Base-by-base conservation (phyloP, 768 basidiomycete species). In the Leccinum boreale region DNA sequence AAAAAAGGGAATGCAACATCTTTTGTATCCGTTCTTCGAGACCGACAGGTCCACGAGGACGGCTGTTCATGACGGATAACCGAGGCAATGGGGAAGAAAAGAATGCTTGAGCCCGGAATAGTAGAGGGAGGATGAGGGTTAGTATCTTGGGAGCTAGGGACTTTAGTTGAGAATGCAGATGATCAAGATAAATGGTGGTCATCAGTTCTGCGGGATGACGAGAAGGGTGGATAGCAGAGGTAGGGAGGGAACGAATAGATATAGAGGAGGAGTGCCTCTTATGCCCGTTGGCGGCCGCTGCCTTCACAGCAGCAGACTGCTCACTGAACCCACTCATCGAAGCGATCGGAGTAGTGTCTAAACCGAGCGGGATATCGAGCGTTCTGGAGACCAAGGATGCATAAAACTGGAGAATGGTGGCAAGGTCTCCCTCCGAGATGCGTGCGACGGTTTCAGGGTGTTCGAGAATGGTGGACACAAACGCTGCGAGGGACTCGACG, bases 41-140 rank as follows among this genome's bases (percentile, higher is more conserved):
- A 29, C 68, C 70, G 29, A 65, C 68, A 35, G 67, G 66, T 15
- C 65, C 66, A 5, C 69, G 74, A 3, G 68, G 64, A 23, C 71
- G 66, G 36, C 79, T 68, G 58, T 68, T 68, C 51, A 76, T 75
- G 44, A 90, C 75, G 5, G 86, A 83, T 10, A 92, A 73, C 8
- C 86, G 82, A 42, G 90, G 87, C 15, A 92, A 79, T 2, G 88
- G 83, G 3, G 83, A 79, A 4, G 83, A 76, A 65, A 82, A 87
- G 63, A 82, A 85, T 1, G 86, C 83, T 23, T 89, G 77, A 21
- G 81, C 81, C 17, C 87, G 84, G 65, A 90, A 88, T n/a, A 92
- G 81, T 33, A 87, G 75, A 0, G 87, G 86, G n/a, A 91, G 75
- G 53, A 91, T 83, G 35, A 73, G 63, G 12, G 73, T 67, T 35